Conservation (phyloP, 257 asterid species). For the Scutellaria baicalensis region DNA sequence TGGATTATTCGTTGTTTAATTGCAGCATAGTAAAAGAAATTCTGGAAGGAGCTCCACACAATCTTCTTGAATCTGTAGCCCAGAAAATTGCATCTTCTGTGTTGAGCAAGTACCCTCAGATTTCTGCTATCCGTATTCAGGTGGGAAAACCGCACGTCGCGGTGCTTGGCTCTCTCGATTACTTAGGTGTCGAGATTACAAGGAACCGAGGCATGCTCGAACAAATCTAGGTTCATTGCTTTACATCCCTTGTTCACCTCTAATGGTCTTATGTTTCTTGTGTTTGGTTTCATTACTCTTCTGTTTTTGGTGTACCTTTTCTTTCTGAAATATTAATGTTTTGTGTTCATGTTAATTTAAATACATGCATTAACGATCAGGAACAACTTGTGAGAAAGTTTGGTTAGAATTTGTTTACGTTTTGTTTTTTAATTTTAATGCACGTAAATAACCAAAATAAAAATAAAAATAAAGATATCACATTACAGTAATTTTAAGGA, state of each 20-base stretch:
- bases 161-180: conserved; percentile 67
- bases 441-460: too few relatives aligned
- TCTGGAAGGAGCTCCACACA: conserved; percentile 61
- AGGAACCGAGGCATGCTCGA: conserved; percentile 29
- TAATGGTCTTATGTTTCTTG: not conserved
- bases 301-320: not conserved
- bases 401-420: too few relatives aligned
- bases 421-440: too few relatives aligned
- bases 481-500: too few relatives aligned
- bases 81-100: conserved; percentile 50
- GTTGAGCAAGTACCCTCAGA: conserved; percentile 38
- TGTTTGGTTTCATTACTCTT: not conserved
- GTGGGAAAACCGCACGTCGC: conserved; percentile 94
- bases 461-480: too few relatives aligned
- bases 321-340: not conserved
- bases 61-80: conserved; percentile 85
- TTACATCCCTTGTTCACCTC: not conserved
- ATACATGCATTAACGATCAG: too few relatives aligned
- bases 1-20: not conserved
- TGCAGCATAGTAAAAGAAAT: conserved; percentile 69
- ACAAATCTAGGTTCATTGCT: conserved; percentile 1
- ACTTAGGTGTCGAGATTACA: conserved; percentile 76
- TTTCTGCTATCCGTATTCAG: conserved; percentile 64
- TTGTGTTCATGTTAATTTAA: not conserved
- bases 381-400: too few relatives aligned